Base-by-base conservation (phyloP, 2,329 filamentous ascomycete genomes). In the Sclerotinia minor region DNA sequence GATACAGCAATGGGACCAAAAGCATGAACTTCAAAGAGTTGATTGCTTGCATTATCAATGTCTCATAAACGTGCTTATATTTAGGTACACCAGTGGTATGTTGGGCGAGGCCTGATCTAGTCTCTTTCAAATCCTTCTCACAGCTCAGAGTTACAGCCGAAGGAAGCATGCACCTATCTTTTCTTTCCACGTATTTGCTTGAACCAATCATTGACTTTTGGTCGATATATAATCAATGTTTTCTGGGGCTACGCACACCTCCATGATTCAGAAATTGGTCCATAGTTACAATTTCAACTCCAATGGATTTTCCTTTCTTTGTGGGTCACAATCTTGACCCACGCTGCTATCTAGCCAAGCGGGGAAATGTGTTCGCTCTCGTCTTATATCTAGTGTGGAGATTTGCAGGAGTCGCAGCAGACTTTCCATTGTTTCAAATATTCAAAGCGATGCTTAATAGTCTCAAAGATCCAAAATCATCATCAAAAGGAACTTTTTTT, bases 251-350 rank as follows among this genome's bases (percentile, higher is more conserved):
- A 47, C 26, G 57, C 41, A 1, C 57, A 47, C 57, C 41, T 60
- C 57, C 57, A 60, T 47, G 13, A 29, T 47, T 13, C 41, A 32
- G 38, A 17, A 41, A 17, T 41, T 41, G 9, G 15, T 44, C 41
- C 57, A 60, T 60, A 9, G 19, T 32, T 47, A 29, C 11, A 60
- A 60, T 32, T n/a, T 57, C 54, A 15, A 41, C 32, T 47, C 45
- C 17, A 47, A 47, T 47, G 19, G 45, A 47, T 47, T n/a, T 6
- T 47, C 15, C 45, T 47, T 19, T n/a, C 17, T n/a, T n/a, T 8
- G 45, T 47, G 21, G 17, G 21, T 47, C 45, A 15, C 45, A 9
- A 47, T 41, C 38, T 5, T 5, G 38, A 41, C 38, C 38, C 38
- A 41, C 19, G 53, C 7, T 15, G 7, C 35, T 32, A 9, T 35